A percentile compares a stretch with the other conserved stretches of the same genome.
Evolutionary conservation across 306 rosid genomes (phyloP).

Genomic region (apple (Malus domestica)): DNA sequence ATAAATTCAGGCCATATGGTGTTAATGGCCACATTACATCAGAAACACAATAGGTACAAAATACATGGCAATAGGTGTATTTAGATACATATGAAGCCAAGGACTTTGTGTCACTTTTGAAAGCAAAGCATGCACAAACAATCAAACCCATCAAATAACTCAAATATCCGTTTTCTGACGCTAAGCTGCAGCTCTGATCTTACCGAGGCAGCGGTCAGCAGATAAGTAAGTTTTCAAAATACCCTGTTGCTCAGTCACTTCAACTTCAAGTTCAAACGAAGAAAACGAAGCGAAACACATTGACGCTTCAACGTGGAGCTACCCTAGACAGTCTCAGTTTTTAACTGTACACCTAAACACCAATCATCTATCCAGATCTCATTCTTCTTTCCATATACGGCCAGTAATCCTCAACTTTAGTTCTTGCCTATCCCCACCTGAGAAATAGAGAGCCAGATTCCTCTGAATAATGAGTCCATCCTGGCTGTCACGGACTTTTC

Average conservation of each 20-base stretch:
- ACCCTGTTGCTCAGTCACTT: conserved; percentile 1
- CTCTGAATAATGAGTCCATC: conserved; percentile 93
- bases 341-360: conserved; percentile 37
- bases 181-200: background rate
- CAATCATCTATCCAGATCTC: conserved; percentile 30
- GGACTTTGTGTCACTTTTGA: background rate
- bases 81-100: background rate
- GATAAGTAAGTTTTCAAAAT: background rate
- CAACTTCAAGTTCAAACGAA: background rate
- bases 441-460: conserved; percentile 74
- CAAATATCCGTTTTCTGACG: background rate
- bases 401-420: conserved; percentile 81
- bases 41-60: background rate
- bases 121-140: background rate
- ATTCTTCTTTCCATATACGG: conserved; percentile 96
- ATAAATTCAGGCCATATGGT: conserved; percentile 1
- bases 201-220: background rate
- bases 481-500: conserved; percentile 87
- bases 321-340: conserved; percentile 14
- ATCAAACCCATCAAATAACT: background rate
- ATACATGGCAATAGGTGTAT: background rate
- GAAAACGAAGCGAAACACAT: background rate
- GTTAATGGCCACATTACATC: background rate
- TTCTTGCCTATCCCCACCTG: conserved; percentile 78
- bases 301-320: background rate